Evolutionary conservation across 2,329 filamentous ascomycete genomes (phyloP).

Genomic region (Ophidiomyces ophidiicola): DNA sequence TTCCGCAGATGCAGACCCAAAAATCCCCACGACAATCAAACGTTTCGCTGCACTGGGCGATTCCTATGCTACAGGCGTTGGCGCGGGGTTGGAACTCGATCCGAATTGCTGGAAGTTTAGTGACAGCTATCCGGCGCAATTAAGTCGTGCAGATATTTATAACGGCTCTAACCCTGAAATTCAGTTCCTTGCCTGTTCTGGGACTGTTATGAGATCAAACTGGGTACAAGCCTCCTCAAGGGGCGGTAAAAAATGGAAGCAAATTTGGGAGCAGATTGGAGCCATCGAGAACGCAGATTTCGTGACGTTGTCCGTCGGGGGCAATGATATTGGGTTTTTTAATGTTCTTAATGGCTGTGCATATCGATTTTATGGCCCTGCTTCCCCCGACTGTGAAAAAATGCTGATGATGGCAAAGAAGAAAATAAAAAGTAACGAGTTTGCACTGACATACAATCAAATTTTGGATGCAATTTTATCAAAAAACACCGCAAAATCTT

Average conservation of each 20-base stretch:
- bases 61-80: conserved; percentile 21
- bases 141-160: conserved; percentile 14
- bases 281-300: conserved; percentile 14
- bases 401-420: conserved; percentile 1
- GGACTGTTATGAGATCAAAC: conserved; percentile 16
- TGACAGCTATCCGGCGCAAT: conserved; percentile 20
- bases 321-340: conserved; percentile 20
- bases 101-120: conserved; percentile 18
- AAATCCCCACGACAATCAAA: conserved; percentile 4
- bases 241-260: conserved; percentile 6
- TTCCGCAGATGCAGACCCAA: not conserved
- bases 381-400: conserved; percentile 11
- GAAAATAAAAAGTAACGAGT: conserved; percentile 13
- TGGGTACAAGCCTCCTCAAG: conserved; percentile 14
- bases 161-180: conserved; percentile 14
- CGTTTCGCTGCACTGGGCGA: conserved; percentile 21
- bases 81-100: conserved; percentile 17
- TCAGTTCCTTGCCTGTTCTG: conserved; percentile 20
- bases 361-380: conserved; percentile 18
- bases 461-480: conserved; percentile 17
- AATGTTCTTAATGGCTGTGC: conserved; percentile 21
- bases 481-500: conserved; percentile 19
- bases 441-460: conserved; percentile 15
- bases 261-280: conserved; percentile 11
- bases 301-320: conserved; percentile 20